These are phyloP conservation scores for Nigrospora sphaerica DNA, from an alignment of 2,329 filamentous ascomycete genomes.

Conservation along the genomic window DNA sequence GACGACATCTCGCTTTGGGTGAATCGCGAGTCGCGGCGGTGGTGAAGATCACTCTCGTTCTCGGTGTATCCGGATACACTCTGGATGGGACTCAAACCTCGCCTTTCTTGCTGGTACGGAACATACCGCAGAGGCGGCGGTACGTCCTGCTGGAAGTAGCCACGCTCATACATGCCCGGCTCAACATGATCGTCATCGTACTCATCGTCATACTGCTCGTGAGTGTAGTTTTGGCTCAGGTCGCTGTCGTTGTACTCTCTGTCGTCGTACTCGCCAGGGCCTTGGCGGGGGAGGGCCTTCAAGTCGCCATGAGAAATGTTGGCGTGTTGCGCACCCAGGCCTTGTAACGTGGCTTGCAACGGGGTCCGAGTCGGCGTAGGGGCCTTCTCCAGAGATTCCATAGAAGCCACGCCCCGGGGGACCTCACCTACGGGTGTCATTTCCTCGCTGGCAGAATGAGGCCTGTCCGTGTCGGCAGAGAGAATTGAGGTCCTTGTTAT, in stretches of 20 bases:
- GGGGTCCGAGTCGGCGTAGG: conserved; percentile 54
- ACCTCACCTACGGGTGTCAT: conserved; percentile 56
- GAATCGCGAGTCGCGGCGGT: conserved; percentile 49
- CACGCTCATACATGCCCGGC: conserved; percentile 30
- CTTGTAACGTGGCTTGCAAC: conserved; percentile 38
- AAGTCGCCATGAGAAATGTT: conserved; percentile 55
- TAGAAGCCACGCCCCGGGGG: conserved; percentile 52
- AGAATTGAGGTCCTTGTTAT: conserved; percentile 82
- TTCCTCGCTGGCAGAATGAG: conserved; percentile 60
- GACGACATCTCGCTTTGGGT: conserved; percentile 53
- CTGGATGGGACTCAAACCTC: conserved; percentile 80
- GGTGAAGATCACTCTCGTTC: conserved; percentile 51
- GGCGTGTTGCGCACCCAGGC: conserved; percentile 61
- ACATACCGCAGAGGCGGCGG: conserved; percentile 58
- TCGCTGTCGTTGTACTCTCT: conserved; percentile 40
- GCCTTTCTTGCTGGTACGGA: conserved; percentile 61
- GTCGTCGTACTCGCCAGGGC: conserved; percentile 30
- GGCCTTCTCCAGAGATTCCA: conserved; percentile 43
- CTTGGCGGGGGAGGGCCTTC: conserved; percentile 43
- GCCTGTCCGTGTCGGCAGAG: conserved; percentile 70
- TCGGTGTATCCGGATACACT: conserved; percentile 85
- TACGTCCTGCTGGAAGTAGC: conserved; percentile 53
- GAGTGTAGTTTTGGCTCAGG: conserved; percentile 33
- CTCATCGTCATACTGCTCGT: conserved; percentile 29
- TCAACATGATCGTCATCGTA: conserved; percentile 34